Conservation (phyloP, 148 eudicot genomes). For the Persicaria tinctoria region DNA sequence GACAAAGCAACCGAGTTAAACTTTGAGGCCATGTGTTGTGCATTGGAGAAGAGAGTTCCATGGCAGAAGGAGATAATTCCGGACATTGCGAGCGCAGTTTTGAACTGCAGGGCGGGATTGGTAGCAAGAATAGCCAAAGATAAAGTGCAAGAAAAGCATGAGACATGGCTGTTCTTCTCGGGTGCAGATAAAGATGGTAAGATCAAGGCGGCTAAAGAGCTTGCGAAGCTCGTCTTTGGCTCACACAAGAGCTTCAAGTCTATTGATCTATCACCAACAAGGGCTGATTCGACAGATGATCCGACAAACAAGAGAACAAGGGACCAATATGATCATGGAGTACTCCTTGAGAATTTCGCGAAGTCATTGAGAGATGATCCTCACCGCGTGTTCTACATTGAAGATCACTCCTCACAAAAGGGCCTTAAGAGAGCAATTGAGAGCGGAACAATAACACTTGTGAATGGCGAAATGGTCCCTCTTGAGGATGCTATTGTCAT, state of each 20-base stretch:
- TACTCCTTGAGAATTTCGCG: constrained; percentile 39
- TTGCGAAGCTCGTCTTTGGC: constrained; percentile 40
- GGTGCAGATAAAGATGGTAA: constrained; percentile 40
- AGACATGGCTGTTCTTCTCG: constrained; percentile 35
- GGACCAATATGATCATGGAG: constrained; percentile 28
- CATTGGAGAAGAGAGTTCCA: constrained; percentile 59
- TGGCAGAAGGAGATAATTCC: constrained; percentile 54
- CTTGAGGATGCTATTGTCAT: constrained; percentile 64
- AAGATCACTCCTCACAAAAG: constrained; percentile 40
- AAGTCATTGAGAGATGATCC: constrained; percentile 47
- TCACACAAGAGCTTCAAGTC: constrained; percentile 22
- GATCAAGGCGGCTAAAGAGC: constrained; percentile 32
- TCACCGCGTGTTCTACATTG: constrained; percentile 52
- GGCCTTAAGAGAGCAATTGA: constrained; percentile 46
- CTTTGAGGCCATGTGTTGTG: constrained; percentile 31
- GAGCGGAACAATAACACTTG: constrained; percentile 28
- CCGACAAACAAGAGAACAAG: constrained; percentile 43
- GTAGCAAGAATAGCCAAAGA: constrained; percentile 3
- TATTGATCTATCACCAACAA: constrained; percentile 20
- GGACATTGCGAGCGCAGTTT: constrained; percentile 24
- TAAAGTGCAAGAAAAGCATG: constrained; percentile 18
- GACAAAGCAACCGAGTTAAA: constrained; percentile 27
- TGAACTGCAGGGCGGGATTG: constrained; percentile 31
- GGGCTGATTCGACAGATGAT: constrained; percentile 47
- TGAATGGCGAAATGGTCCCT: constrained; percentile 28